Evolutionary conservation across 1,284 basidiomycete species (phyloP).

Genomic region (Tausonia pullulans): DNA sequence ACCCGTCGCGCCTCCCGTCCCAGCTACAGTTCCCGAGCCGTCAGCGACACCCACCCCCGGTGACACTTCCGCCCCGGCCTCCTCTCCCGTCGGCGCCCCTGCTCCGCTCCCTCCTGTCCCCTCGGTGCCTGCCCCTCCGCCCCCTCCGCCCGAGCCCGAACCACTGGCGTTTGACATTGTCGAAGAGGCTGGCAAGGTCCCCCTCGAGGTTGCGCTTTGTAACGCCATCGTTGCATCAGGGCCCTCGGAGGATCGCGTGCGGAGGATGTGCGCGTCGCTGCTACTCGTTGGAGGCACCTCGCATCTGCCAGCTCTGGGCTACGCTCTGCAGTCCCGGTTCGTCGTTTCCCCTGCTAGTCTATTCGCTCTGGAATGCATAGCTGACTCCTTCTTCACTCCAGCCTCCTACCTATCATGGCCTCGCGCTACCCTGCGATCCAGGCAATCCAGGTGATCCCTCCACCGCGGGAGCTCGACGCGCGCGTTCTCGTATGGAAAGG

Average conservation of each 20-base stretch:
- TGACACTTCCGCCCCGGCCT: not conserved
- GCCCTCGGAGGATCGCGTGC: too few relatives aligned
- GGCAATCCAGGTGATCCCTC: slow-evolving; percentile 29
- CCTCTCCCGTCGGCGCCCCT: not conserved
- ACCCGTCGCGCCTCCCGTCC: slow-evolving; percentile 19
- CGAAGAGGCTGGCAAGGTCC: slow-evolving; percentile 22
- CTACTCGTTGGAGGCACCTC: slow-evolving; percentile 35
- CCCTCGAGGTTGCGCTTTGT: slow-evolving; percentile 19
- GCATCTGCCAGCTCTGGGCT: slow-evolving; percentile 22
- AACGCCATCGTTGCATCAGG: not conserved
- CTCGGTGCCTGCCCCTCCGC: not conserved
- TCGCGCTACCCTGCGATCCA: not conserved
- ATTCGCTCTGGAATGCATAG: not conserved
- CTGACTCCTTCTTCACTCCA: not conserved
- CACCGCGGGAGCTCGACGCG: slow-evolving; percentile 37
- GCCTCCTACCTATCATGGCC: slow-evolving; percentile 9
- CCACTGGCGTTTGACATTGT: not conserved
- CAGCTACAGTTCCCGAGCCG: not conserved
- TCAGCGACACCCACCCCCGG: not conserved
- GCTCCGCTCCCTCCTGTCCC: not conserved
- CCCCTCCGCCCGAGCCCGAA: not conserved
- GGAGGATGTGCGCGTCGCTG: slow-evolving; percentile 33
- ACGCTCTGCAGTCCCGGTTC: slow-evolving; percentile 18
- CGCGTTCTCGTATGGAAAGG: slow-evolving; percentile 38
- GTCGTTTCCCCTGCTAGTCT: not conserved